These are phyloP conservation scores for Diaporthe eres DNA, from an alignment of 2,329 filamentous ascomycete genomes.

Conservation along the genomic window DNA sequence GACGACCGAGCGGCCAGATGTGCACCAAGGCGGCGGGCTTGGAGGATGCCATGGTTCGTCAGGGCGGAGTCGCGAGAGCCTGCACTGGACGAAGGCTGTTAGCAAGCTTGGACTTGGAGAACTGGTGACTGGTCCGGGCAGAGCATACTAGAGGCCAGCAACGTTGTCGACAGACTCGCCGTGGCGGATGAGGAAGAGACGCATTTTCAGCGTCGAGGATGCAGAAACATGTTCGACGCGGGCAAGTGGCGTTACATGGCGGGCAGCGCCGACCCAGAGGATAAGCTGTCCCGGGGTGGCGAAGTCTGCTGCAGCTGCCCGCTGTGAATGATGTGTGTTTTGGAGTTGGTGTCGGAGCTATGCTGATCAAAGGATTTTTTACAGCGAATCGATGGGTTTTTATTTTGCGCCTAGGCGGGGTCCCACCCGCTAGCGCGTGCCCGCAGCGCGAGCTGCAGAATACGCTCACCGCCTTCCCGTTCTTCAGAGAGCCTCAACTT, in stretches of 20 bases:
- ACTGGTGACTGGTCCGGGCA: background rate
- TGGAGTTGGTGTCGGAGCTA: slow-evolving; percentile 21
- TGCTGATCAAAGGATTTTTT: slow-evolving; percentile 23
- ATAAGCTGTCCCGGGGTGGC: background rate
- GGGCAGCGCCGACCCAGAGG: background rate
- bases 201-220: slow-evolving; percentile 45
- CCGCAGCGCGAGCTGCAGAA: background rate
- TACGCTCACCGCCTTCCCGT: slow-evolving; percentile 6
- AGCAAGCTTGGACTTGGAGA: slow-evolving; percentile 63
- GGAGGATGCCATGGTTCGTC: slow-evolving; percentile 85
- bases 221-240: slow-evolving; percentile 10
- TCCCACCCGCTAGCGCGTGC: slow-evolving; percentile 5
- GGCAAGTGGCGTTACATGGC: slow-evolving; percentile 16
- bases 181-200: slow-evolving; percentile 85
- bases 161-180: slow-evolving; percentile 94
- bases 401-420: slow-evolving; percentile 17
- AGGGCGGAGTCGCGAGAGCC: slow-evolving; percentile 85
- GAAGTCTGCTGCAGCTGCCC: slow-evolving; percentile 24
- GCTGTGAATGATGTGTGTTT: slow-evolving; percentile 16
- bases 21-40: slow-evolving; percentile 79
- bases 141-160: slow-evolving; percentile 77
- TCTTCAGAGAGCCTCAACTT: background rate
- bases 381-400: slow-evolving; percentile 22
- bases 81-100: slow-evolving; percentile 64
- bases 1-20: slow-evolving; percentile 63